Evolutionary conservation across 176 grass and related monocot genomes (phyloP).

Genomic region (Cenchrus purpureus): DNA sequence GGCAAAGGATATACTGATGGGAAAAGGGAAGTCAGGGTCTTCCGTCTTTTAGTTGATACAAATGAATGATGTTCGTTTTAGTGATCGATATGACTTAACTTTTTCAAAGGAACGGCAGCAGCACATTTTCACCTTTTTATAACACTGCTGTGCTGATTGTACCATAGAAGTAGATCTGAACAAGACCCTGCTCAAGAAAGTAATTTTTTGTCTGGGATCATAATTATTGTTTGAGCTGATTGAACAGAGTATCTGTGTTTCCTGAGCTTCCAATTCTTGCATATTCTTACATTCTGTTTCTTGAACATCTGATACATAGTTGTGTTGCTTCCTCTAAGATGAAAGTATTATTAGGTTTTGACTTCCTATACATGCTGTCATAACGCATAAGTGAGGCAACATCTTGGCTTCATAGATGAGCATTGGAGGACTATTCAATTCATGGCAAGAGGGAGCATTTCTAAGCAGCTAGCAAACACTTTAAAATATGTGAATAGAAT

Average conservation of each 20-base stretch:
- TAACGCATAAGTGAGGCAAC: too few species aligned
- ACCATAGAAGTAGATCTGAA: conserved; percentile 1
- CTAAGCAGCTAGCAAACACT: neutral
- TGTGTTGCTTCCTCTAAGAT: neutral
- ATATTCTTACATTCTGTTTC: neutral
- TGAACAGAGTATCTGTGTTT: neutral
- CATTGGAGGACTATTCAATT: neutral
- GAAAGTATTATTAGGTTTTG: neutral
- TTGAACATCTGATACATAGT: neutral
- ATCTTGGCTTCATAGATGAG: neutral
- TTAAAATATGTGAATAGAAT: neutral
- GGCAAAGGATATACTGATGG: conserved; percentile 82
- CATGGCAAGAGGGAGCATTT: neutral
- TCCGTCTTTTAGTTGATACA: conserved; percentile 49
- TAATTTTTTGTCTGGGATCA: neutral
- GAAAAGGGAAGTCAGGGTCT: conserved; percentile 57
- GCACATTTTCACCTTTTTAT: conserved; percentile 11
- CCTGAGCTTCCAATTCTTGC: neutral
- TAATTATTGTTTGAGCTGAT: conserved; percentile 4
- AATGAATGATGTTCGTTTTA: neutral
- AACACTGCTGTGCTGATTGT: conserved; percentile 30
- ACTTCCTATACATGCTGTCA: neutral
- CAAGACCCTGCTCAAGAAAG: conserved; percentile 5
- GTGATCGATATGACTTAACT: neutral
- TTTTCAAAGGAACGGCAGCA: conserved; percentile 8